Base-by-base conservation (phyloP, 2,329 filamentous ascomycete species). In the Plectosphaerella plurivora region DNA sequence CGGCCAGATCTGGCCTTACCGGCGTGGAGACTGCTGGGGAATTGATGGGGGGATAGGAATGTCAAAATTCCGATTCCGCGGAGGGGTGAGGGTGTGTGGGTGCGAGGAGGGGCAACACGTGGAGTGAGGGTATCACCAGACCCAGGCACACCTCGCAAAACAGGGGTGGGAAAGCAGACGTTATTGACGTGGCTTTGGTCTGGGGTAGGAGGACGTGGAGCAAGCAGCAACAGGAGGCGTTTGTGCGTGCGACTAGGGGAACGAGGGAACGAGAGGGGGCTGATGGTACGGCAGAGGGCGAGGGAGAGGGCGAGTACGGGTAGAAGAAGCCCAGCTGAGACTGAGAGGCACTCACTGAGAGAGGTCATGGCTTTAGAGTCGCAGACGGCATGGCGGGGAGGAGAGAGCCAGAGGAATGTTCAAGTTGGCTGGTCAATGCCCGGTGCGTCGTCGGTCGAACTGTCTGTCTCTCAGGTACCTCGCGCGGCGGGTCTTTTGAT, bases 361-460 rank as follows among this genome's bases (percentile, higher is more conserved):
- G 56, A 56, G 50, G 52, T 51, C 56, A 58, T 58, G 50, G 45
- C 48, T 55, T 41, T 47, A 42, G 25, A 45, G 49, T 51, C 35
- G 41, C 52, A 22, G 39, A 18, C 22, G 11, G 39, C 39, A 50
- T 50, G 48, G 37, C 37, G 18, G 35, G 22, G 37, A 37, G 36
- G 22, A 22, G 24, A 15, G 36, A 28, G 28, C 16, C 33, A 24
- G 20, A 41, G 47, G 48, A 50, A 50, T 50, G 48, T 35, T 22
- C 22, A 22, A 22, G 22, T 22, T 25, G 47, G 47, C 18, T 49
- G 39, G 39, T 49, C 36, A 41, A 36, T 10, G 28, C 8, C 28
- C 28, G 28, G 28, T 33, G 28, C 28, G 28, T 33, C 28, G 28
- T 33, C 28, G 28, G 28, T 33, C 28, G 28, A 33, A 12, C 28